Base-by-base conservation (phyloP, 345 rosid species). In the Carallia brachiata region DNA sequence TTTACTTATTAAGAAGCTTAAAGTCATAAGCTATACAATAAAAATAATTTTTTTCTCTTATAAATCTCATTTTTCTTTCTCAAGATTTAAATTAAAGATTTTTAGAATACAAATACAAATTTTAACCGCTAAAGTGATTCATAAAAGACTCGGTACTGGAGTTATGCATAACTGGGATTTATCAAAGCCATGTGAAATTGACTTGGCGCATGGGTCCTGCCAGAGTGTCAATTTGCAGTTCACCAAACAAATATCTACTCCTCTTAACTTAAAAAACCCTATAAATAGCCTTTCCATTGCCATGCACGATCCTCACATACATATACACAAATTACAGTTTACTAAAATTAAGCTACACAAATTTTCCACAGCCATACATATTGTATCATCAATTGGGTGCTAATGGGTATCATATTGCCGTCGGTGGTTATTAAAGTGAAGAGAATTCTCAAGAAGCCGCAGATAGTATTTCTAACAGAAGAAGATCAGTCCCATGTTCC, bases 401-500 rank as follows among this genome's bases (percentile, higher is more conserved):
- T 66, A 10, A 65, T 77, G 84, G 81, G 78, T 39, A 63, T 81
- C 36, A 79, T 67, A 32, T 70, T 81, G 16, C 80, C 72, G 23
- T 77, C 69, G 1, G 12, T 81, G 70, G 32, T 78, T n/a, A 61
- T 18, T 4, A 68, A 59, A 52, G 78, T 71, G 52, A 79, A 81
- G 74, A 77, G 78, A 57, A 59, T 58, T 31, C 73, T 64, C n/a
- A 79, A 74, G 67, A 56, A 56, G 31, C 23, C 23, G 23, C 37
- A 13, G 47, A 75, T 66, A 27, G 3, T 55, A 32, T 28, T 52
- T 13, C 23, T 32, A 9, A 23, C 0, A 9, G 13, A 44, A 1
- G 70, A 72, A 53, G 56, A 74, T 34, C 66, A 61, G 36, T 17
- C 63, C 18, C 72, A 66, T 62, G 87, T 83, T 7, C 85, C 85